Evolutionary conservation across 148 eudicot genomes (phyloP).

Genomic region (Nepenthes mirabilis): DNA sequence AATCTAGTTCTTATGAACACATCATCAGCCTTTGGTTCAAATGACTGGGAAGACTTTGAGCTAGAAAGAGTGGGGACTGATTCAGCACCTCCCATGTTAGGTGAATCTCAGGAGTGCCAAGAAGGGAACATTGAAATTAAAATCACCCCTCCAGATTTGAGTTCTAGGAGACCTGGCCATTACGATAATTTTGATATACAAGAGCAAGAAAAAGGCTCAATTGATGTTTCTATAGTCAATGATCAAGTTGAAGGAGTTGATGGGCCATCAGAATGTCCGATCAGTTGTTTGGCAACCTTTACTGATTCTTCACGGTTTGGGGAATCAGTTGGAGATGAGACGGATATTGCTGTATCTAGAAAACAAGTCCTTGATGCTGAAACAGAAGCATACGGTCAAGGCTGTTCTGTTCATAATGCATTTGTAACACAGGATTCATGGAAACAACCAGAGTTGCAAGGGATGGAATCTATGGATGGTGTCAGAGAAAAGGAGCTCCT

Average conservation of each 20-base stretch:
- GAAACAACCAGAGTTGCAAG: constrained; percentile 11
- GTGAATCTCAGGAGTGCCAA: constrained; percentile 20
- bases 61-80: constrained; percentile 26
- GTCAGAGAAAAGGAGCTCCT: constrained; percentile 10
- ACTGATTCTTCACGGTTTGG: constrained; percentile 8
- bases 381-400: constrained; percentile 28
- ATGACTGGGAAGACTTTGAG: constrained; percentile 84
- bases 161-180: constrained; percentile 8
- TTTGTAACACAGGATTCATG: constrained; percentile 20
- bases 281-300: constrained; percentile 17
- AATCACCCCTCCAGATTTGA: constrained; percentile 11
- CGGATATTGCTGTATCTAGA: constrained; percentile 13
- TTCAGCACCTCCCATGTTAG: constrained; percentile 14
- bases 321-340: constrained; percentile 10
- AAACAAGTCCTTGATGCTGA: constrained; percentile 25
- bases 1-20: constrained; percentile 46
- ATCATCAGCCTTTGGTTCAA: constrained; percentile 70
- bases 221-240: constrained; percentile 8
- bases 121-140: constrained; percentile 13
- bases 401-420: constrained; percentile 19
- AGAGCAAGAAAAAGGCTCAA: constrained; percentile 16
- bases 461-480: constrained; percentile 8
- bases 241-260: constrained; percentile 18
- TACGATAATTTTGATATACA: constrained; percentile 10
- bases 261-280: constrained; percentile 13